Evolutionary conservation across 2,329 filamentous ascomycete genomes (phyloP), one percentile per base, ranked within the genome.

Genomic region (Pyrenophora seminiperda): DNA sequence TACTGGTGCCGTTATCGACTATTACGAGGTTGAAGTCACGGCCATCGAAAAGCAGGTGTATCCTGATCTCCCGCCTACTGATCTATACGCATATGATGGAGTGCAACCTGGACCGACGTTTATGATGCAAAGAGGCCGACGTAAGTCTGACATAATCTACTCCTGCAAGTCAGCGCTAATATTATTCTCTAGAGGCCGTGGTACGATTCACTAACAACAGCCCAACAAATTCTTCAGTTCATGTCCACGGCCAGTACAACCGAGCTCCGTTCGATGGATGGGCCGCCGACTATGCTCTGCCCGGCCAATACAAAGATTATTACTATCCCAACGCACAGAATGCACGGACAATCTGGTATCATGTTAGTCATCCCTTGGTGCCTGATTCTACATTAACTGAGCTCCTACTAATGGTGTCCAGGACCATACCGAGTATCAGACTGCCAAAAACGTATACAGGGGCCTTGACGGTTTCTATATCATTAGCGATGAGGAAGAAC

Each of bases 221-320:
- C 7, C 64, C 69, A 15, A 63, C 67, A 2, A 72, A 75, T 13
- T 76, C 75, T 31, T 76, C 78, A 2, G 76, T 82, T 11, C 82
- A 84, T 67, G 72, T 84, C 14, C 82, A 84, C 57, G 81, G 82
- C 1, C 81, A 79, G 10, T 80, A 77, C 27, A 65, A 65, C 44
- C 70, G 75, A 24, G 72, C 77, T 6, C 75, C 76, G 5, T 80
- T 77, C 41, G 79, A 81, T 55, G 81, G 81, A 0, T 83, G 80
- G 80, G 81, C 81, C 1, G 75, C 77, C 37, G 82, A 84, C 53
- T 70, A 75, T n/a, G 79, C 79, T 1, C 39, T 67, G 1, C 75
- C 77, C 0, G 80, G 80, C 1, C 70, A 84, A 58, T 83, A 79
- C 68, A 84, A 85, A 64, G 83, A 85, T 53, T 84, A 85, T 64